A percentile compares a stretch with the other conserved stretches of the same genome.
Evolutionary conservation across 1,284 basidiomycete genomes (phyloP).

Genomic region (Fomitopsis betulina): DNA sequence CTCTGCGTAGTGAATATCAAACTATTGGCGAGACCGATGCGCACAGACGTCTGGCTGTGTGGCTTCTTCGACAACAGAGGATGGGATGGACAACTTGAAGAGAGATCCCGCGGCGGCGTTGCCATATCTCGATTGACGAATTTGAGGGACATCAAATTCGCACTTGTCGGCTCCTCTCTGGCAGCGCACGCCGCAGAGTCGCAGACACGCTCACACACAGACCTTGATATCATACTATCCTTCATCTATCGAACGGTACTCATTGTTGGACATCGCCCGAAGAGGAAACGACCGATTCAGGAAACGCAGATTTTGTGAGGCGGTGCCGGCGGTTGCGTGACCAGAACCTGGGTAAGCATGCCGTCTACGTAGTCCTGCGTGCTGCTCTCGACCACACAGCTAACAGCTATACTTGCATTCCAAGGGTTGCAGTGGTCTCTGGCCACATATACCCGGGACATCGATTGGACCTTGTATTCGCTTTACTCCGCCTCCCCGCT

Average conservation of each 20-base stretch:
- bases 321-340: not conserved
- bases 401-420: not conserved
- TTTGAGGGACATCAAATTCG: not conserved
- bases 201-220: too few relatives aligned
- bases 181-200: not conserved
- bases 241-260: too few relatives aligned
- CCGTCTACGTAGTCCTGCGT: not conserved
- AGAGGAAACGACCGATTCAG: too few relatives aligned
- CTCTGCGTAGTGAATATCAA: too few relatives aligned
- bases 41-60: too few relatives aligned
- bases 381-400: not conserved
- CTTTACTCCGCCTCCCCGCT: not conserved
- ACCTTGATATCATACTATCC: not conserved
- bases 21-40: too few relatives aligned
- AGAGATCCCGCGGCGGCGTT: too few relatives aligned
- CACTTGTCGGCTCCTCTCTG: not conserved
- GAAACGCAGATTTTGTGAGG: not conserved
- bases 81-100: too few relatives aligned
- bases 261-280: too few relatives aligned
- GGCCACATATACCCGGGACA: not conserved
- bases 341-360: not conserved
- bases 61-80: too few relatives aligned
- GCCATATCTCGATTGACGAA: too few relatives aligned
- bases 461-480: conserved; percentile 9
- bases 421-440: not conserved